Evolutionary conservation across 1,284 basidiomycete genomes (phyloP), one percentile per base, ranked within the genome.

Genomic region (Sparassis latifolia): DNA sequence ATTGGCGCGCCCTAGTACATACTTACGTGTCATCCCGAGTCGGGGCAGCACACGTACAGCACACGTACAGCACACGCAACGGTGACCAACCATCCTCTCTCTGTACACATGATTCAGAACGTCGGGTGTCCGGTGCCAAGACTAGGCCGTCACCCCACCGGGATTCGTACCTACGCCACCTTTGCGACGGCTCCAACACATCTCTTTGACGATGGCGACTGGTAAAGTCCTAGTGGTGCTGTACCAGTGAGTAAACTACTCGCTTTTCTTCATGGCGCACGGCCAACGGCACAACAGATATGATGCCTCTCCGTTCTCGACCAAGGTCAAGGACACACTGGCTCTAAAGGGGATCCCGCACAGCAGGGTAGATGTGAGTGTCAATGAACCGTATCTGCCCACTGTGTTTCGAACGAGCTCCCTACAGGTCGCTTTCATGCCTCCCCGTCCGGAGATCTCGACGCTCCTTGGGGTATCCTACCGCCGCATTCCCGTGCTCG

Each of bases 371-470:
- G 69, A 74, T 48, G 78, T 77, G 58, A 54, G 52, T 43, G 9
- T 35, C 20, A 6, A 49, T 37, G 20, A 20, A 20, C 20, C 1
- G 20, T 20, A 20, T 20, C 20, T 20, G 20, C 20, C 12, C 40
- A 28, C 37, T 40, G 31, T 9, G 40, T 27, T 12, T 27, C 9
- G 28, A 47, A 28, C 20, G 20, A 33, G 7, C 35, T 38, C 10
- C 33, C 35, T 32, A 27, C 49, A 79, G 76, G 75, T 79, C 12
- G 66, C 73, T 3, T 55, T 58, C 43, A 59, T 67, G 12, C 69
- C 77, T 6, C 77, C 78, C 38, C 75, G 79, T n/a, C 74, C 78
- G 6, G 78, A 78, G 58, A 71, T 82, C 47, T 71, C 74, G 42
- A 71, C 74, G 27, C 58, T 72, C 2, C 65, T 81, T 12, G 79